A percentile compares a stretch with the other conserved stretches of the same genome.
Evolutionary conservation across 2,329 filamentous ascomycete genomes (phyloP).

Genomic region (Cladorrhinum sp.): DNA sequence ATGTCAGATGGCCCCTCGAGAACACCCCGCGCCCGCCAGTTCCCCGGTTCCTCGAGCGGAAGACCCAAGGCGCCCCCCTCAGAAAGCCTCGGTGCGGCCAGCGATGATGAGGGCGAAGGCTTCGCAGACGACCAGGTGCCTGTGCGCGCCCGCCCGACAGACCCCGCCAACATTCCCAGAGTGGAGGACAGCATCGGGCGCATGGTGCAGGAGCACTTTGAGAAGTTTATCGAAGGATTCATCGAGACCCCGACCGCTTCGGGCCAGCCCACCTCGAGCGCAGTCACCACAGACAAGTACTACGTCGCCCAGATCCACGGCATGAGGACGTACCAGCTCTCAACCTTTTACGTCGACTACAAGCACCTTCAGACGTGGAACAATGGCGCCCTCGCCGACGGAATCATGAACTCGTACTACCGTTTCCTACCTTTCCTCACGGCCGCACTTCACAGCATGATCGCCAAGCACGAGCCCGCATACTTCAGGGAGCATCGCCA

Average conservation of each 20-base stretch:
- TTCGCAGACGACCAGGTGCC: conserved; percentile 65
- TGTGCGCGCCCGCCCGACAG: conserved; percentile 45
- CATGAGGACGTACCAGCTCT: conserved; percentile 70
- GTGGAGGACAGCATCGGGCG: conserved; percentile 76
- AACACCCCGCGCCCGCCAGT: conserved; percentile 43
- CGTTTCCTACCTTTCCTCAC: conserved; percentile 91
- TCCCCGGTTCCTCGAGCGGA: conserved; percentile 51
- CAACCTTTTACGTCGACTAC: conserved; percentile 83
- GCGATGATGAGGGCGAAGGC: conserved; percentile 60
- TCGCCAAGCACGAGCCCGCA: conserved; percentile 88
- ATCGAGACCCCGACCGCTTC: conserved; percentile 66
- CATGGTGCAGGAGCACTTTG: conserved; percentile 72
- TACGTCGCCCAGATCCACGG: conserved; percentile 82
- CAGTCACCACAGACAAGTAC: conserved; percentile 73
- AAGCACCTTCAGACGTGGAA: conserved; percentile 76
- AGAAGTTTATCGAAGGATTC: conserved; percentile 75
- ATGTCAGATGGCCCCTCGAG: conserved; percentile 56
- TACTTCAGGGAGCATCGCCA: conserved; percentile 94
- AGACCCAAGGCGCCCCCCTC: conserved; percentile 60
- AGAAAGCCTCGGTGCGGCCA: conserved; percentile 58
- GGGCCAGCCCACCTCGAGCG: conserved; percentile 63
- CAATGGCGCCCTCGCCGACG: conserved; percentile 78
- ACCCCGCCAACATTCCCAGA: conserved; percentile 57
- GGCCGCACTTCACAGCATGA: conserved; percentile 83
- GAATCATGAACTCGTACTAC: conserved; percentile 88